Evolutionary conservation across 2,329 filamentous ascomycete species (phyloP).

Genomic region (Dactylellina sp.): DNA sequence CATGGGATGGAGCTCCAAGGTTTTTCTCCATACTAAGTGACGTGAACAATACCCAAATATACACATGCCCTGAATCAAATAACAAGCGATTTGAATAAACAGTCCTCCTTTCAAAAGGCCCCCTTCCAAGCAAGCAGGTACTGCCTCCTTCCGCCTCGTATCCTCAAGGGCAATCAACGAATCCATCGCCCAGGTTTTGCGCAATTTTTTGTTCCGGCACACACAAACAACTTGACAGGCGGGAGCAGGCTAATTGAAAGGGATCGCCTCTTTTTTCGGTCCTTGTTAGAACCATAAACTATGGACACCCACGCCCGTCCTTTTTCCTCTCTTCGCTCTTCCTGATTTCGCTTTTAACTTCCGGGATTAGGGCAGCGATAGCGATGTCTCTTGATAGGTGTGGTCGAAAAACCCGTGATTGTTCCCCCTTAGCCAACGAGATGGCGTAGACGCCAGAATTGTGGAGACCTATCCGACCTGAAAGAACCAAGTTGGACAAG

Average conservation of each 20-base stretch:
- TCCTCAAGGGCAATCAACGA: constrained; percentile 10
- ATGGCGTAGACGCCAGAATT: constrained; percentile 15
- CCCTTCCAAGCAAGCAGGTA: background rate
- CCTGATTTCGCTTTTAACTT: constrained; percentile 38
- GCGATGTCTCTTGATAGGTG: background rate
- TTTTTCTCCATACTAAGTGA: background rate
- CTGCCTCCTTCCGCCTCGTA: constrained; percentile 37
- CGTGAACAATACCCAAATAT: background rate
- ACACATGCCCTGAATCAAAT: no score
- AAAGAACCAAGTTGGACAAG: constrained; percentile 13
- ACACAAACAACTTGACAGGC: constrained; percentile 34
- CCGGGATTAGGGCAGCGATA: constrained; percentile 13
- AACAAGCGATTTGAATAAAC: no score
- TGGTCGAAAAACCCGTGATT: constrained; percentile 28
- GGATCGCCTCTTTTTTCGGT: constrained; percentile 25
- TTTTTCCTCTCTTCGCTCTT: constrained; percentile 6
- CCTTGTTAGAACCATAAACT: background rate
- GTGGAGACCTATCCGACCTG: constrained; percentile 27
- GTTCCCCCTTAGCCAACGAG: constrained; percentile 2
- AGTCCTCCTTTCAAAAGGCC: background rate
- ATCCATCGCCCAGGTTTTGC: constrained; percentile 30
- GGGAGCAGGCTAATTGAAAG: constrained; percentile 51
- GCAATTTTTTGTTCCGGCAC: constrained; percentile 51
- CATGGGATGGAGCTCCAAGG: background rate
- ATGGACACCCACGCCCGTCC: constrained; percentile 7